A percentile compares a stretch with the other conserved stretches of the same genome.
These are phyloP conservation scores for Sesbania bispinosa DNA, from an alignment of 306 rosid species.

Conservation along the genomic window DNA sequence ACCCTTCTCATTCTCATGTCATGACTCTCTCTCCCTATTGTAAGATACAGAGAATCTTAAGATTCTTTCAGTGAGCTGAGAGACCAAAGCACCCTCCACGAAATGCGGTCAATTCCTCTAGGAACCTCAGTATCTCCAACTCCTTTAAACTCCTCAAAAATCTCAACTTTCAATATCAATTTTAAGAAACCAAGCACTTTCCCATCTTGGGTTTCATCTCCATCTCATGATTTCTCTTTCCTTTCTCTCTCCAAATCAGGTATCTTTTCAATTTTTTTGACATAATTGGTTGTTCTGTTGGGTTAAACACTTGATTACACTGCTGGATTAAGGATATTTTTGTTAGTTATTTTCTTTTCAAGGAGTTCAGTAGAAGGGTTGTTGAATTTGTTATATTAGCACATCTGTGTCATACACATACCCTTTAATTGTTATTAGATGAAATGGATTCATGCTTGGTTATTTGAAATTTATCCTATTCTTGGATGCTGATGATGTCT, in stretches of 20 bases:
- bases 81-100: slow-evolving; percentile 33
- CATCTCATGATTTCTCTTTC: slow-evolving; percentile 34
- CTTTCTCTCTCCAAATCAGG: slow-evolving; percentile 54
- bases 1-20: no score
- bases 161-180: slow-evolving; percentile 31
- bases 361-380: slow-evolving; percentile 3
- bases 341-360: not conserved
- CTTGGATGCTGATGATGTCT: slow-evolving; percentile 13
- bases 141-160: slow-evolving; percentile 31
- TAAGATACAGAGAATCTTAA: not conserved
- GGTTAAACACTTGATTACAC: no score
- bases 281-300: no score
- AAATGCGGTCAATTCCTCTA: slow-evolving; percentile 63
- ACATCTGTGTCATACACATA: no score
- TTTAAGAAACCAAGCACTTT: slow-evolving; percentile 38
- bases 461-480: not conserved
- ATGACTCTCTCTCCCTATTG: not conserved
- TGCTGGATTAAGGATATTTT: no score
- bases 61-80: slow-evolving; percentile 7
- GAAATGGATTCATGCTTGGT: slow-evolving; percentile 6
- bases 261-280: not conserved
- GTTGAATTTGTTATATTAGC: slow-evolving; percentile 25
- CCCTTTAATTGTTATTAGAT: not conserved
- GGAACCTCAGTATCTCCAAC: slow-evolving; percentile 50
- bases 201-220: slow-evolving; percentile 37